Conservation (phyloP, 108 stramenopile species). For the Stephanodiscus triporus region DNA sequence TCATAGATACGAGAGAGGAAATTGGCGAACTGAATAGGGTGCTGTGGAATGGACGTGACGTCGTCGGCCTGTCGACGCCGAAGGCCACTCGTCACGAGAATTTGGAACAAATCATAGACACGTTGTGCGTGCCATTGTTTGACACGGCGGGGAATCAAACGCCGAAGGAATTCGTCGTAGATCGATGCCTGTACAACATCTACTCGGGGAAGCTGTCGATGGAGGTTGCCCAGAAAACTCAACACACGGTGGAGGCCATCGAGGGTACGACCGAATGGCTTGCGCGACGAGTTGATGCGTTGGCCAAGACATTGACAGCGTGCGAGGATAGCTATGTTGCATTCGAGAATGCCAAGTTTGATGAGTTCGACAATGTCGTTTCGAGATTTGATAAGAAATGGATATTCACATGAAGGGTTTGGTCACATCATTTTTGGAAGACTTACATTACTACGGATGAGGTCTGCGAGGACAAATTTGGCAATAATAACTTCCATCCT, state of each 20-base stretch:
- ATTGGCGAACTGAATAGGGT: conserved; percentile 35
- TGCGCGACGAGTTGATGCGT: conserved; percentile 24
- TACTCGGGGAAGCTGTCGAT: conserved; percentile 32
- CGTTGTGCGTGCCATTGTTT: conserved; percentile 34
- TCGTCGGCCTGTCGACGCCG: conserved; percentile 23
- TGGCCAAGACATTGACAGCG: conserved; percentile 23
- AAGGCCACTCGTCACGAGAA: conserved; percentile 16
- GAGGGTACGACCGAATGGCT: conserved; percentile 41
- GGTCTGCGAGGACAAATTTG: neutral
- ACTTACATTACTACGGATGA: neutral
- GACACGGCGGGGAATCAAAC: conserved; percentile 38
- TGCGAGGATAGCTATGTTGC: conserved; percentile 6
- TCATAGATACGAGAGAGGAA: conserved; percentile 34
- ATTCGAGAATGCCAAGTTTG: conserved; percentile 5
- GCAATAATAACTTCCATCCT: neutral
- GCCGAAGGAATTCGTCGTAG: conserved; percentile 31
- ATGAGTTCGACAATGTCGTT: conserved; percentile 4
- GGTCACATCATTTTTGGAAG: no score
- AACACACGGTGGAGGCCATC: conserved; percentile 36
- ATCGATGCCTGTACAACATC: conserved; percentile 42
- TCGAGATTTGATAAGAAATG: conserved; percentile 3
- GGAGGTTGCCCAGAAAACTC: conserved; percentile 29
- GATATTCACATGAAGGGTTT: neutral
- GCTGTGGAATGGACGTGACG: conserved; percentile 35
- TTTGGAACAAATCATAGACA: conserved; percentile 35